A percentile compares a stretch with the other conserved stretches of the same genome.
These are phyloP conservation scores for Nothophaeocryptopus gaeumannii DNA, from an alignment of 2,329 filamentous ascomycete genomes.

Conservation along the genomic window DNA sequence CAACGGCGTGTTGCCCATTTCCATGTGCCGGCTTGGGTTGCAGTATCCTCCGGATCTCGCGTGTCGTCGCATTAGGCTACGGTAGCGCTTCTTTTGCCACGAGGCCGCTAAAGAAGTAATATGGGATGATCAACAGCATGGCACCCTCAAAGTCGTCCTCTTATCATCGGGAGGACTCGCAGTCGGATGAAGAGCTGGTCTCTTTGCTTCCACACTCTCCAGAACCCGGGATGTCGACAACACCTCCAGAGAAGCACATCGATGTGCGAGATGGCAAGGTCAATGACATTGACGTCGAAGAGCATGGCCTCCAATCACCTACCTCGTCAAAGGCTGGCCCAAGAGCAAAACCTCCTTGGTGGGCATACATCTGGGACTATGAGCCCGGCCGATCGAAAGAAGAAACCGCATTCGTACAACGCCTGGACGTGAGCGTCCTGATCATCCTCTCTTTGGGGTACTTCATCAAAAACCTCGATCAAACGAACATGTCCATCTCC, in stretches of 20 bases:
- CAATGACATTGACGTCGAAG: not conserved
- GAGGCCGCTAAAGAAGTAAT: not conserved
- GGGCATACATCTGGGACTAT: conserved; percentile 50
- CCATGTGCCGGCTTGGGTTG: not conserved
- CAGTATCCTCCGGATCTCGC: not conserved
- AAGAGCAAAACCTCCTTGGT: conserved; percentile 16
- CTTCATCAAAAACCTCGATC: conserved; percentile 51
- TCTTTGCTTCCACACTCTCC: not conserved
- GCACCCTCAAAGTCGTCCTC: not conserved
- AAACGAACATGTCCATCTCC: conserved; percentile 3
- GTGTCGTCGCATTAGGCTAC: not conserved
- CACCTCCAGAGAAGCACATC: conserved; percentile 10
- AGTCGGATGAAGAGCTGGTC: not conserved
- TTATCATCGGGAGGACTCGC: not conserved
- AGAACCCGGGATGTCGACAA: not conserved
- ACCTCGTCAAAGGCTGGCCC: not conserved
- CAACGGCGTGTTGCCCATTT: not conserved
- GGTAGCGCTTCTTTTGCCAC: not conserved
- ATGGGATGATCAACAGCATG: not conserved
- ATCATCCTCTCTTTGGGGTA: conserved; percentile 51
- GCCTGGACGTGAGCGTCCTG: conserved; percentile 47
- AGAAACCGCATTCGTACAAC: conserved; percentile 21
- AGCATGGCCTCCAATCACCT: not conserved
- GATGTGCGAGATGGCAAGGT: conserved; percentile 11
- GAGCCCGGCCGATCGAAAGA: conserved; percentile 41